phyloP scores from a whole-genome alignment of 2,329 filamentous ascomycete species.

The Huntiella abstrusa region DNA sequence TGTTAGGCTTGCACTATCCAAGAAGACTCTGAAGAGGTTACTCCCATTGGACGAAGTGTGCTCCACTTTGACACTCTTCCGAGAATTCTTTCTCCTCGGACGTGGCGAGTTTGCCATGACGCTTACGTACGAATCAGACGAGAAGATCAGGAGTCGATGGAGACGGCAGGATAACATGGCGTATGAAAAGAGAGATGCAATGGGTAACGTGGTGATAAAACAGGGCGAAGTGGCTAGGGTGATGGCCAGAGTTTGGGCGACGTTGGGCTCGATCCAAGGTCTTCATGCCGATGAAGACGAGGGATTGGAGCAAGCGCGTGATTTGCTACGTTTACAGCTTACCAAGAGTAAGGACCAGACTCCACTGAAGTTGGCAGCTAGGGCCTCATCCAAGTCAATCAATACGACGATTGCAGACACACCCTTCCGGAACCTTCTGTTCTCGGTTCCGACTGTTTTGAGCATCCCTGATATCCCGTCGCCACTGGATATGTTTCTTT shows the following conservation, averaged over 20 bases:
- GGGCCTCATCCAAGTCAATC: constrained; percentile 12
- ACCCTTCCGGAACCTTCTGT: constrained; percentile 62
- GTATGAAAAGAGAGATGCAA: constrained; percentile 35
- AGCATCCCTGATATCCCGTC: constrained; percentile 53
- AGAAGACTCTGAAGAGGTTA: constrained; percentile 65
- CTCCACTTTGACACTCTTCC: constrained; percentile 56
- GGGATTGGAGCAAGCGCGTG: constrained; percentile 62
- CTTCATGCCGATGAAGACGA: constrained; percentile 61
- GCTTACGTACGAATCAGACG: constrained; percentile 69
- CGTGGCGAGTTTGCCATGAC: constrained; percentile 83
- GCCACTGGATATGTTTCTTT: constrained; percentile 75
- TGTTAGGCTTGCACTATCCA: constrained; percentile 65
- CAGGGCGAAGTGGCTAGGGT: constrained; percentile 71
- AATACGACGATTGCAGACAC: constrained; percentile 18
- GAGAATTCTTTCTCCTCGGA: constrained; percentile 74
- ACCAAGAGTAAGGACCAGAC: constrained; percentile 27
- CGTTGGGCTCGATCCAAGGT: constrained; percentile 55
- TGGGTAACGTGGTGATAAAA: constrained; percentile 50
- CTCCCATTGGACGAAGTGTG: constrained; percentile 60
- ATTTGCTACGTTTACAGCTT: constrained; percentile 50
- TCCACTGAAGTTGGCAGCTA: constrained; percentile 17
- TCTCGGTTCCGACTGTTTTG: constrained; percentile 37
- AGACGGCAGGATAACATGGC: constrained; percentile 40
- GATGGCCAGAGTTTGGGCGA: constrained; percentile 59
- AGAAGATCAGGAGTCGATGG: constrained; percentile 57